Percentiles rank a stretch among this genome's conserved stretches.
Conservation (phyloP, 1,139 yeast genomes). For the Saccharomycopsis phalli region DNA sequence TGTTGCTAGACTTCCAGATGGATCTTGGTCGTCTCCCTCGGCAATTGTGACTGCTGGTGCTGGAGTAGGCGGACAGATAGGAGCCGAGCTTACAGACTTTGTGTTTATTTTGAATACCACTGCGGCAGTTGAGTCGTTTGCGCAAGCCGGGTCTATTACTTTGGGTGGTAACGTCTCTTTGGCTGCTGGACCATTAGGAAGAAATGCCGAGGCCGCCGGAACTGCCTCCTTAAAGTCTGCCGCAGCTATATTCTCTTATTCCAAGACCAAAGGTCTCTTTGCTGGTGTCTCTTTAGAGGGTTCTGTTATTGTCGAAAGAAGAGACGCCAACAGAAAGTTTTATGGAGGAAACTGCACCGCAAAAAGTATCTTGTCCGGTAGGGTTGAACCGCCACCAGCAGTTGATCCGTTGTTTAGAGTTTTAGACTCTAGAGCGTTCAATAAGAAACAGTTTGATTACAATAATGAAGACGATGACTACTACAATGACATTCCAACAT, state of each 20-base stretch:
- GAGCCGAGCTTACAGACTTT: conserved; percentile 94
- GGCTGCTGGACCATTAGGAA: conserved; percentile 98
- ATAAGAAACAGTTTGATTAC: conserved; percentile 32
- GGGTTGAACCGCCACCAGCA: conserved; percentile 89
- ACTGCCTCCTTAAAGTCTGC: conserved; percentile 83
- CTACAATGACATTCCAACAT: conserved; percentile 29
- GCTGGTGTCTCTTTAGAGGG: conserved; percentile 98
- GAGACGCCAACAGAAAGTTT: conserved; percentile 93
- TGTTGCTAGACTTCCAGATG: conserved; percentile 90
- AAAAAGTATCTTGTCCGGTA: conserved; percentile 69
- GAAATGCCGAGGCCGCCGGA: conserved; percentile 98
- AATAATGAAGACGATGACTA: conserved; percentile 26
- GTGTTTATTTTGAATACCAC: conserved; percentile 82
- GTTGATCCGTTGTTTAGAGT: conserved; percentile 83
- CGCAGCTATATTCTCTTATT: conserved; percentile 87
- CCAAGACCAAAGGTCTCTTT: conserved; percentile 92
- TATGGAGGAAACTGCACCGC: conserved; percentile 87
- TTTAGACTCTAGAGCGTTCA: conserved; percentile 78
- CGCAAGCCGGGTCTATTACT: conserved; percentile 90
- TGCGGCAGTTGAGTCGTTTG: conserved; percentile 88
- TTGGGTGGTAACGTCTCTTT: conserved; percentile 91
- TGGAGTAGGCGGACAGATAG: conserved; percentile 97
- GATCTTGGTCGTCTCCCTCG: conserved; percentile 97
- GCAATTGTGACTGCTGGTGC: conserved; percentile 97
- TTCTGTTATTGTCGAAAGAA: conserved; percentile 85